Conservation (phyloP, 1,284 basidiomycete genomes). For the Fomitopsis schrenkii region DNA sequence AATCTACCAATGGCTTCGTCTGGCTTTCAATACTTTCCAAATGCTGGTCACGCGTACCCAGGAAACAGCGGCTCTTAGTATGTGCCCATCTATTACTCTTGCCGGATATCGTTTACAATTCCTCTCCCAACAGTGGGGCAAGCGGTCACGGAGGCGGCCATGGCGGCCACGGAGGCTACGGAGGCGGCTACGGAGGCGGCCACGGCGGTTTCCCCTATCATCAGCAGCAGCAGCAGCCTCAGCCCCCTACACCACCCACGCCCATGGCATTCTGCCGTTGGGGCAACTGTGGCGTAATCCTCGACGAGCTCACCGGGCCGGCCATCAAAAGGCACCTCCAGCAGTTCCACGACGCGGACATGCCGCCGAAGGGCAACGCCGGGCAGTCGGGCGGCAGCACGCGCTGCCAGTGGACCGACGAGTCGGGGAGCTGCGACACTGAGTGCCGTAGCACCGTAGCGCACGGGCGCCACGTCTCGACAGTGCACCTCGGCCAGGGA, state of each 20-base stretch:
- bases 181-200: too few species aligned
- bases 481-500: neutral
- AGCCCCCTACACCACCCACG: neutral
- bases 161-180: neutral
- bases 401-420: neutral
- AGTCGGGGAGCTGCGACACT: neutral
- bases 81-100: neutral
- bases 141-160: neutral
- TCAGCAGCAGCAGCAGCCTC: neutral
- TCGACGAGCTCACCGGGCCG: neutral
- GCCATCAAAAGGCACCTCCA: neutral
- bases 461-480: neutral
- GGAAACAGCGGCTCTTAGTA: neutral
- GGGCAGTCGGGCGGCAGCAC: neutral
- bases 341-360: neutral
- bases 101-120: too few species aligned
- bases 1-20: neutral
- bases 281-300: neutral
- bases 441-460: neutral
- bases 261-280: neutral
- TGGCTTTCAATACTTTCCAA: neutral
- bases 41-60: neutral
- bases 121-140: too few species aligned
- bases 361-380: neutral
- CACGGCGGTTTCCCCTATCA: neutral